A percentile compares a stretch with the other conserved stretches of the same genome.
These are phyloP conservation scores for Phytophthora pluvialis DNA, from an alignment of 352 stramenopile genomes.

Conservation along the genomic window DNA sequence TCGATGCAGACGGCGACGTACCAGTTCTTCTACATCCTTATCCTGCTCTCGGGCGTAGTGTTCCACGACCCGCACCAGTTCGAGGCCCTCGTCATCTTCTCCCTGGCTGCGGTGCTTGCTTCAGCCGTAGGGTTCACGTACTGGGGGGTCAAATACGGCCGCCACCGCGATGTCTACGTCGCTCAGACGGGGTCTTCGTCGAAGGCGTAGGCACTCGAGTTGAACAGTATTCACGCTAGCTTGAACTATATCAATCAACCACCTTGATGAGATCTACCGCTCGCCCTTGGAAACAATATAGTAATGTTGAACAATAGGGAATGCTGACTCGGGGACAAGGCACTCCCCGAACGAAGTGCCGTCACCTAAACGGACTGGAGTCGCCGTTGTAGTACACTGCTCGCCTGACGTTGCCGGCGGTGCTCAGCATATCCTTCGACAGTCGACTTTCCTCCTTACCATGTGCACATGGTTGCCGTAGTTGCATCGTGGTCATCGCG, in stretches of 20 bases:
- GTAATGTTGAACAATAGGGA: neutral
- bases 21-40: conserved; percentile 72
- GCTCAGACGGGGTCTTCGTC: conserved; percentile 11
- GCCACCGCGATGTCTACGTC: conserved; percentile 47
- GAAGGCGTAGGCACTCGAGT: conserved; percentile 3
- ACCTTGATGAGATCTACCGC: neutral
- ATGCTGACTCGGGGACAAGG: neutral
- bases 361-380: neutral
- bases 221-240: neutral
- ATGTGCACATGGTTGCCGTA: conserved; percentile 12
- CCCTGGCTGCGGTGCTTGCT: conserved; percentile 45
- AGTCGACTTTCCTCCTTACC: conserved; percentile 21
- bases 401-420: conserved; percentile 3
- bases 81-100: conserved; percentile 62
- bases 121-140: conserved; percentile 59
- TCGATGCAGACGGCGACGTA: conserved; percentile 69
- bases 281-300: neutral
- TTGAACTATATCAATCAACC: neutral
- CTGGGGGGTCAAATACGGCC: conserved; percentile 59
- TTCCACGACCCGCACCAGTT: conserved; percentile 66
- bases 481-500: conserved; percentile 19
- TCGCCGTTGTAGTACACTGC: neutral
- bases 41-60: conserved; percentile 53
- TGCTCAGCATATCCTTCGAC: conserved; percentile 24
- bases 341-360: neutral